Base-by-base conservation (phyloP, 2,329 filamentous ascomycete species). In the Penicillium sp. region DNA sequence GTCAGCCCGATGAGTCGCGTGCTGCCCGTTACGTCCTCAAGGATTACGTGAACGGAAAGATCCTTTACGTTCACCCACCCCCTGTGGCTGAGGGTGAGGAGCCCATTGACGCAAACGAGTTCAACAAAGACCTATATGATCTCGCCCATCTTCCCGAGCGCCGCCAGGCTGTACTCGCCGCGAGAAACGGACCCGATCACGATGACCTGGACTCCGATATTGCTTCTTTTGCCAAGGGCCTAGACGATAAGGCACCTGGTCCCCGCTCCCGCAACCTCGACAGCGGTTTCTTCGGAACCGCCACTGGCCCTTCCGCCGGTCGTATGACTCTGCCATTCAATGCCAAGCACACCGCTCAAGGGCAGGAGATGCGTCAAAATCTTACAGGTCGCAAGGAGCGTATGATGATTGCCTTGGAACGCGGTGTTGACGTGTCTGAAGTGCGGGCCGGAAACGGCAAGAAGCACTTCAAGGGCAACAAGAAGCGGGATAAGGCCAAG, bases 11-110 rank as follows among this genome's bases (percentile, higher is more conserved):
- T 69, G 92, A 96, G 79, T 96, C 92, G 1, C 85, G 95, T 67
- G 95, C 95, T 7, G 92, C 93, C 4, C 85, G 95, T 53, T 90
- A 91, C 66, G 83, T 99, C 16, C 84, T 99, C 26, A 99, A 99
- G 74, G 95, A 99, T 78, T 99, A 98, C 70, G 95, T 99, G 66
- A 96, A 89, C 72, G 95, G 95, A 61, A 98, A 97, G 78, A 84
- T 99, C 0, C 84, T 98, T 6, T 98, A 89, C 78, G 95, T 92
- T 65, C 88, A 93, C 68, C 93, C 95, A 4, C 95, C 95, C 0
- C 93, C 93, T 0, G 51, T 61, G 3, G 54, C 79, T 2, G 72
- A 72, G 35, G 68, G 67, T 46, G 62, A 71, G 47, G 61, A 69
- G 1, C 65, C 67, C n/a, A 85, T 89, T 39, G 90, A 97, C 65